Conservation (phyloP, 208 protist genomes). For the Leishmania tarentolae region DNA sequence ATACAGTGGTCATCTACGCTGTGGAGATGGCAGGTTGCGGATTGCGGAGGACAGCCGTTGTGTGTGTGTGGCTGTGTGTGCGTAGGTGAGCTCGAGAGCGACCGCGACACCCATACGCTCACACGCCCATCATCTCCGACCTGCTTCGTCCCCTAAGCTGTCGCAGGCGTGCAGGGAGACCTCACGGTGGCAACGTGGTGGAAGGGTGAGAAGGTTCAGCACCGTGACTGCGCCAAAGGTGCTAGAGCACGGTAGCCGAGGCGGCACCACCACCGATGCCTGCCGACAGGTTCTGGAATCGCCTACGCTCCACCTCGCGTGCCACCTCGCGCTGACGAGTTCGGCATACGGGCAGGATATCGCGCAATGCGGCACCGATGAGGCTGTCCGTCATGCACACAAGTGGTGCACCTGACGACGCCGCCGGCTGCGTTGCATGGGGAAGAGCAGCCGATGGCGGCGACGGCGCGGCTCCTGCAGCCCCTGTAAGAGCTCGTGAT, state of each 20-base stretch:
- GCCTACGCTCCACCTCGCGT: constrained; percentile 23
- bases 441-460: background rate
- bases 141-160: background rate
- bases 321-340: constrained; percentile 30
- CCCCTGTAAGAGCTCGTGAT: background rate
- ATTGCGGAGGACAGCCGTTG: background rate
- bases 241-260: background rate
- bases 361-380: constrained; percentile 27
- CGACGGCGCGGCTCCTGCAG: background rate
- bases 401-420: background rate
- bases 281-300: constrained; percentile 14
- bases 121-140: background rate
- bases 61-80: background rate
- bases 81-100: background rate
- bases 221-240: background rate
- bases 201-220: background rate
- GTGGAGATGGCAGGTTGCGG: background rate
- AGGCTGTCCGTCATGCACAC: constrained; percentile 29
- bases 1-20: background rate
- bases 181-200: background rate
- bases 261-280: background rate
- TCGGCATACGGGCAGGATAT: constrained; percentile 23
- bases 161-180: background rate
- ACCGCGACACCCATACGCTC: background rate
- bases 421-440: background rate